These are phyloP conservation scores for Echeveria elegans DNA, from an alignment of 164 flowering plant genomes.

Conservation along the genomic window DNA sequence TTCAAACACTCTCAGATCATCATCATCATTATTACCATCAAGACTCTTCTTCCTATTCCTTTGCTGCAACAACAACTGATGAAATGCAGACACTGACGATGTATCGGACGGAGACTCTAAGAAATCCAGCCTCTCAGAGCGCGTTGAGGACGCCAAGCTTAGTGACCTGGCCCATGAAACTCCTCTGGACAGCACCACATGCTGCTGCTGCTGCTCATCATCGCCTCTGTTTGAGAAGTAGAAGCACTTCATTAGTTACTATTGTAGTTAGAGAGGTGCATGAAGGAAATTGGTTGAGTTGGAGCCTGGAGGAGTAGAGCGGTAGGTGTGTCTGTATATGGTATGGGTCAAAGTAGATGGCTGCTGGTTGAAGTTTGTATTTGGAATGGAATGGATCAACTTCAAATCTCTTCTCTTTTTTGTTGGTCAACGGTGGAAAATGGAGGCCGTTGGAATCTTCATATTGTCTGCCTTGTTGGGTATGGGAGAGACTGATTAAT, in stretches of 20 bases:
- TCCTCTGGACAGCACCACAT: constrained; percentile 26
- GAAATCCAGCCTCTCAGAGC: constrained; percentile 38
- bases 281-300: neutral
- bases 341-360: constrained; percentile 4
- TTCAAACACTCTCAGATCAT: constrained; percentile 53
- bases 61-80: constrained; percentile 21
- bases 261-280: neutral
- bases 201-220: constrained; percentile 8
- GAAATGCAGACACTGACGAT: constrained; percentile 16
- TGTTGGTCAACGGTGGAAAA: neutral
- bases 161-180: constrained; percentile 81
- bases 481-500: no score
- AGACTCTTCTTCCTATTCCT: constrained; percentile 13
- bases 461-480: neutral
- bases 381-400: neutral
- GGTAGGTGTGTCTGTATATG: no score
- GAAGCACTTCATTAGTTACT: constrained; percentile 65
- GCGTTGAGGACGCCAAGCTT: constrained; percentile 61
- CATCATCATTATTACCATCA: constrained; percentile 12
- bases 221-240: constrained; percentile 60
- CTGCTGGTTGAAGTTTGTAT: constrained; percentile 2
- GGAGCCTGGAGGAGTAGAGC: neutral
- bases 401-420: neutral
- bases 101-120: no score
- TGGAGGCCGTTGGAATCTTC: constrained; percentile 1